Evolutionary conservation across 805 yeast genomes (phyloP), one percentile per base, ranked within the genome.

Genomic region (Tetrapisispora arboricola): DNA sequence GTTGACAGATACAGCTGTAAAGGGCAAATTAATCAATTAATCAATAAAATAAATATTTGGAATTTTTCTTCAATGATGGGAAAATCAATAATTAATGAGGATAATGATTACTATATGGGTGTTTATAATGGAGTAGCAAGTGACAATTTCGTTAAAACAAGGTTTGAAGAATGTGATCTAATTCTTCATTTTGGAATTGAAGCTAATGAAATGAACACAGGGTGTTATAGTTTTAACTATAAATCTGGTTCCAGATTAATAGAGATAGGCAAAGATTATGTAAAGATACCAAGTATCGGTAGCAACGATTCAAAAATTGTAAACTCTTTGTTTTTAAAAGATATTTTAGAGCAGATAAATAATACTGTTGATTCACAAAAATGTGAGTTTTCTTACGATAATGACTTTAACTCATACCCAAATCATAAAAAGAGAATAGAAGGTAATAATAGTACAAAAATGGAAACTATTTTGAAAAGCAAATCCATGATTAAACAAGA

Each of bases 11-110:
- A 70, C 50, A 70, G 71, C 13, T 64, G 68, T 24, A 70, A 70
- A 16, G 49, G 57, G 1, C 49, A 62, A 19, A 64, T 81, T 39
- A 69, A 73, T 45, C 51, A 67, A 19, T 65, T 88, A 32, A 73
- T 78, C 13, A 32, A 55, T 7, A 22, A 25, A 16, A 54, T 72
- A 15, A 55, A 66, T 39, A 71, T 74, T 54, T 79, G 75, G 58
- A 75, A 69, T 49, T 83, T 61, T 58, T 66, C 78, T 8, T 74
- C 87, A 1, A 67, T 72, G 38, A 75, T 74, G 73, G 94, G 87
- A 13, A 81, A 86, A 58, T 78, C 84, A 8, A 61, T 76, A 19
- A 61, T 87, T 31, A 79, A 87, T 61, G 96, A 87, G 63, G 61
- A 75, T n/a, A 65, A 70, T 44, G 65, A 71, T 7, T 67, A 71